Evolutionary conservation across 2,329 filamentous ascomycete genomes (phyloP).

Genomic region (Trichoderma pleuroti): DNA sequence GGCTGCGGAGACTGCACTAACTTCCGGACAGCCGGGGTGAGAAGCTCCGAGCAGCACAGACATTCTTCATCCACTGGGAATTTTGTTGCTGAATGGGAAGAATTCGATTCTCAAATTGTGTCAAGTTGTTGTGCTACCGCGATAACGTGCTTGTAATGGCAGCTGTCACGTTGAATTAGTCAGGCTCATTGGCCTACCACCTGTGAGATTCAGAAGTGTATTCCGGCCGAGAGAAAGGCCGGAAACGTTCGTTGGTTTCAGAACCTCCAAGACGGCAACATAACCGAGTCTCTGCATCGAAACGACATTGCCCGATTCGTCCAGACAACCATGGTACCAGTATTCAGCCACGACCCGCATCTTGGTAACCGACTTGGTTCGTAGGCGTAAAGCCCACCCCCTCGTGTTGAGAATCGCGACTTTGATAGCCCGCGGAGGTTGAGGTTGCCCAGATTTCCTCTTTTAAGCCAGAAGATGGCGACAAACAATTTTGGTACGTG

Average conservation of each 20-base stretch:
- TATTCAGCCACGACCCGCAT: neutral
- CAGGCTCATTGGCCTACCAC: neutral
- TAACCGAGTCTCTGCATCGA: neutral
- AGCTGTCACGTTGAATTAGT: neutral
- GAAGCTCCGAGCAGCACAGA: neutral
- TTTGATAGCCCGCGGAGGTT: neutral
- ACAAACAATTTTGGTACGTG: neutral
- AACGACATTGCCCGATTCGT: neutral
- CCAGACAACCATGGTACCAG: neutral
- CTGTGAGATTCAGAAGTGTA: neutral
- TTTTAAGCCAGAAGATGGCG: neutral
- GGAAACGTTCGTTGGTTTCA: conserved; percentile 16
- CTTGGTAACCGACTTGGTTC: neutral
- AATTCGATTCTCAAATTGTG: neutral
- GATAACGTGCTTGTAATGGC: neutral
- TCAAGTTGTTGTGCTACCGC: neutral
- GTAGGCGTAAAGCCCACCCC: neutral
- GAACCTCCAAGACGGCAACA: neutral
- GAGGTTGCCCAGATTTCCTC: neutral
- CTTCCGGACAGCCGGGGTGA: neutral
- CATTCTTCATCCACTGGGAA: neutral
- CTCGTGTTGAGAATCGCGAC: neutral
- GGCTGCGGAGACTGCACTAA: neutral
- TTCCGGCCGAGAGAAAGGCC: conserved; percentile 17
- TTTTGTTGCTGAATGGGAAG: neutral